phyloP scores from a whole-genome alignment of 1,284 basidiomycete species.

The Apiotrichum gracile region DNA sequence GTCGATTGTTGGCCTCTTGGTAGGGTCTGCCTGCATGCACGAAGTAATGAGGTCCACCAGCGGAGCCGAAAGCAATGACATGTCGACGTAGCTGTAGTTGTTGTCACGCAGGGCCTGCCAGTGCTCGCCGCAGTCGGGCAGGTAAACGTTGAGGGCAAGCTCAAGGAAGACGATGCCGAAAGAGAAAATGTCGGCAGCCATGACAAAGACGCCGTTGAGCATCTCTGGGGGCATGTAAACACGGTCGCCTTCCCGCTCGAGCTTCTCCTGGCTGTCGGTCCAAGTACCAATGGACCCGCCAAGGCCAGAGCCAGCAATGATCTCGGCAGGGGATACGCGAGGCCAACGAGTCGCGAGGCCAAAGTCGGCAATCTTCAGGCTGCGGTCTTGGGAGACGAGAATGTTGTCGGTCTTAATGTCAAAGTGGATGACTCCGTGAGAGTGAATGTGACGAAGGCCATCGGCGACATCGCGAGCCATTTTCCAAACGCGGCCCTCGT shows the following conservation, averaged over 20 bases:
- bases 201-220: slow-evolving; percentile 81
- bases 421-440: slow-evolving; percentile 82
- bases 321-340: slow-evolving; percentile 48
- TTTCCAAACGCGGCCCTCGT: slow-evolving; percentile 96
- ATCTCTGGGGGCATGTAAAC: slow-evolving; percentile 98
- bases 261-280: slow-evolving; percentile 39
- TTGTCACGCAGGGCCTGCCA: slow-evolving; percentile 92
- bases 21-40: slow-evolving; percentile 73
- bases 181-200: slow-evolving; percentile 94
- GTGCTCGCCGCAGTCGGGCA: slow-evolving; percentile 88
- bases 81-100: slow-evolving; percentile 84
- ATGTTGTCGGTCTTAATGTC: slow-evolving; percentile 98
- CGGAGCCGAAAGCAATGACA: slow-evolving; percentile 62
- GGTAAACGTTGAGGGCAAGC: slow-evolving; percentile 88
- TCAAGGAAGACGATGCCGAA: slow-evolving; percentile 94
- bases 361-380: slow-evolving; percentile 97
- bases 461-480: slow-evolving; percentile 83
- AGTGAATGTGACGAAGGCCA: slow-evolving; percentile 85
- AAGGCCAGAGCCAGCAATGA: slow-evolving; percentile 45
- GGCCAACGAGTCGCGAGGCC: slow-evolving; percentile 92
- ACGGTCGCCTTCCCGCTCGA: slow-evolving; percentile 94
- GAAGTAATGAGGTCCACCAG: slow-evolving; percentile 64
- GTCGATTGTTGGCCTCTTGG: slow-evolving; percentile 56
- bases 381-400: slow-evolving; percentile 80
- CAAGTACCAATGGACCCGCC: slow-evolving; percentile 27